Percentiles rank a stretch among this genome's conserved stretches.
Conservation (phyloP, 2,329 filamentous ascomycete genomes). For the Fusarium liriodendri region DNA sequence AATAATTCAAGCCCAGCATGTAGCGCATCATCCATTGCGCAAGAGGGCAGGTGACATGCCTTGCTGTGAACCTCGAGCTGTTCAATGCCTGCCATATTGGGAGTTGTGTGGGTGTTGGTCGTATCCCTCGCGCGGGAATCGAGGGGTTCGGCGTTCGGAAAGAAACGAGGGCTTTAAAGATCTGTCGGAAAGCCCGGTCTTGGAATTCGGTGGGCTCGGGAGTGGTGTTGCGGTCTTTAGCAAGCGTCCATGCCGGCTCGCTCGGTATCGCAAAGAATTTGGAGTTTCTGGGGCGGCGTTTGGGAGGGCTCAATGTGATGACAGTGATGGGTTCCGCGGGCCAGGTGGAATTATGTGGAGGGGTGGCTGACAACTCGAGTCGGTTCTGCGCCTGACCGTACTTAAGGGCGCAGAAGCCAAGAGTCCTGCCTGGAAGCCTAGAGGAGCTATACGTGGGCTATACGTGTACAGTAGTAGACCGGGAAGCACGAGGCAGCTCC, state of each 20-base stretch:
- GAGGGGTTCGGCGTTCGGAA: constrained; percentile 14
- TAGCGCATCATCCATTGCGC: not conserved
- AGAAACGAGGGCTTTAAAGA: not conserved
- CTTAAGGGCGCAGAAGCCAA: constrained; percentile 31
- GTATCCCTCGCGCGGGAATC: constrained; percentile 1
- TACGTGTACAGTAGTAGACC: constrained; percentile 36
- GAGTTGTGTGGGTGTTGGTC: constrained; percentile 10
- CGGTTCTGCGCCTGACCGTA: constrained; percentile 23
- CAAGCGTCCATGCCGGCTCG: constrained; percentile 35
- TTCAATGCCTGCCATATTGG: constrained; percentile 90
- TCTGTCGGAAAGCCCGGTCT: constrained; percentile 19
- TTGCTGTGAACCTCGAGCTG: constrained; percentile 98
- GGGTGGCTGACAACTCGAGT: constrained; percentile 22
- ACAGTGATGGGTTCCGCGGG: constrained; percentile 28
- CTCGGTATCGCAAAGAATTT: constrained; percentile 28
- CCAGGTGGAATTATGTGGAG: constrained; percentile 16
- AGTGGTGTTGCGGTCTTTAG: constrained; percentile 33
- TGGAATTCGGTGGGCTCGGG: constrained; percentile 8
- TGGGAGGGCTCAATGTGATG: constrained; percentile 17
- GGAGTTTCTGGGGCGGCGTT: constrained; percentile 29
- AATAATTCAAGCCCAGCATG: not conserved
- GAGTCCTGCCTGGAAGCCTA: constrained; percentile 25
- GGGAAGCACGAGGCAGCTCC: constrained; percentile 32
- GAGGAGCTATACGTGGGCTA: constrained; percentile 33
- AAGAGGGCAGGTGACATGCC: constrained; percentile 61